Percentiles rank a stretch among this genome's conserved stretches.
These are phyloP conservation scores for Spatholobus suberectus DNA, from an alignment of 306 rosid genomes.

Conservation along the genomic window DNA sequence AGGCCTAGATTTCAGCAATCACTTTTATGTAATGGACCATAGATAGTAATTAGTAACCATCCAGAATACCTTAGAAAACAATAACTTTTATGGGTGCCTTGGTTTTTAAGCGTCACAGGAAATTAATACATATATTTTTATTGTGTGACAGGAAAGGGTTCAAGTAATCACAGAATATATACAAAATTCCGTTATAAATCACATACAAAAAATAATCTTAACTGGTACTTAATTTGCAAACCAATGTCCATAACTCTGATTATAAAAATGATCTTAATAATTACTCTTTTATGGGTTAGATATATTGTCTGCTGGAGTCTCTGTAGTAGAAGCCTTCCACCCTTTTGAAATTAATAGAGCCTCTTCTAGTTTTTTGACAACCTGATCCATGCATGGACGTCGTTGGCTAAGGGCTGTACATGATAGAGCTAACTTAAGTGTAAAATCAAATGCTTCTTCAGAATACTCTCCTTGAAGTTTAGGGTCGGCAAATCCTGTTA, in stretches of 20 bases:
- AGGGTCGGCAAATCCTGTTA: constrained; percentile 49
- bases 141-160: neutral
- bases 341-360: constrained; percentile 43
- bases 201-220: neutral
- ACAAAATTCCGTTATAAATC: neutral
- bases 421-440: constrained; percentile 52
- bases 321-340: constrained; percentile 36
- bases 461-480: constrained; percentile 51
- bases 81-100: neutral
- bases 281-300: neutral
- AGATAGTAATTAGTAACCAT: neutral
- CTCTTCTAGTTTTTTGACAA: constrained; percentile 48
- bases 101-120: neutral
- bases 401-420: constrained; percentile 49
- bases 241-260: neutral
- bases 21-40: neutral
- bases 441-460: constrained; percentile 49
- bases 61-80: neutral
- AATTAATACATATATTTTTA: neutral
- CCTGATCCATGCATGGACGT: constrained; percentile 52
- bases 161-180: neutral
- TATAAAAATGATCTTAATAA: neutral
- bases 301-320: constrained; percentile 29
- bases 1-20: neutral
- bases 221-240: neutral